A percentile compares a stretch with the other conserved stretches of the same genome.
phyloP scores from a whole-genome alignment of 768 basidiomycete species.

The Psilocybe subaeruginosa region DNA sequence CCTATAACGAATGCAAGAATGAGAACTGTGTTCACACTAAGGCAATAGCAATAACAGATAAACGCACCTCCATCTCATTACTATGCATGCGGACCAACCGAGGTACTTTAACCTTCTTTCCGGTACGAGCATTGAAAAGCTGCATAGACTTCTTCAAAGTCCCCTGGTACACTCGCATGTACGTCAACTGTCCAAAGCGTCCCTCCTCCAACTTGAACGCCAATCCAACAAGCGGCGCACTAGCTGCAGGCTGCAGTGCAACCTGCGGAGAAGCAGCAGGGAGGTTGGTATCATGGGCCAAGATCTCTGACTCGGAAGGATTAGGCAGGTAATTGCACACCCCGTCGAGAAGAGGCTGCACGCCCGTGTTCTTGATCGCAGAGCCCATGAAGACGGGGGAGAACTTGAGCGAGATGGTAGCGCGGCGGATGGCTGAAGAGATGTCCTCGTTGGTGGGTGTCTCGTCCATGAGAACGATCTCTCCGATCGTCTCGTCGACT shows the following conservation, averaged over 20 bases:
- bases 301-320: conserved; percentile 76
- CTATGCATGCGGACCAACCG: conserved; percentile 97
- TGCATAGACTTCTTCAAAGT: conserved; percentile 82
- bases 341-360: conserved; percentile 93
- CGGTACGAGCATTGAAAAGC: conserved; percentile 92
- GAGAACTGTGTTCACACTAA: too few relatives aligned
- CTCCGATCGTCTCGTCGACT: conserved; percentile 94
- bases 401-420: conserved; percentile 88
- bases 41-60: conserved; percentile 1
- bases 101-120: conserved; percentile 97
- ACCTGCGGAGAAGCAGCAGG: conserved; percentile 70
- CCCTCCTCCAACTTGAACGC: conserved; percentile 99
- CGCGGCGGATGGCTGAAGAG: conserved; percentile 82
- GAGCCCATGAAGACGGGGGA: conserved; percentile 97
- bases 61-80: conserved; percentile 94
- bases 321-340: conserved; percentile 95
- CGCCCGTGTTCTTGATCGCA: conserved; percentile 95
- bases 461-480: conserved; percentile 86
- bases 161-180: conserved; percentile 98
- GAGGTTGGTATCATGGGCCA: conserved; percentile 82
- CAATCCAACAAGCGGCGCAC: conserved; percentile 87
- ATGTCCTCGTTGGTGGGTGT: conserved; percentile 75
- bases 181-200: conserved; percentile 94
- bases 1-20: conserved; percentile 43
- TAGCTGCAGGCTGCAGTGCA: conserved; percentile 78